Conservation (phyloP, 768 basidiomycete genomes). For the Suillus paluster region DNA sequence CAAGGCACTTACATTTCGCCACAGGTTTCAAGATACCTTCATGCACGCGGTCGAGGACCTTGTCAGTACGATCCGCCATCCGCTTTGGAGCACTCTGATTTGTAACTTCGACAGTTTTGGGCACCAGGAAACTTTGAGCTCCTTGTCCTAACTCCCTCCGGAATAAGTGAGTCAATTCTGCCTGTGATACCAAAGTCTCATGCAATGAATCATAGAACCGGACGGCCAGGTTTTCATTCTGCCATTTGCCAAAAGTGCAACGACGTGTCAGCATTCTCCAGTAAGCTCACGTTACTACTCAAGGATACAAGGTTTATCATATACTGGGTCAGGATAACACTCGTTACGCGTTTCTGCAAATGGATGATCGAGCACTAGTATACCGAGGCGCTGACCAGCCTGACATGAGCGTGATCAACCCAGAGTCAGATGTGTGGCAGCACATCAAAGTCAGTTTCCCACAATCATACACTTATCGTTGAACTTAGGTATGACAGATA, state of each 20-base stretch:
- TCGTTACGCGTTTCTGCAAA: slow-evolving; percentile 91
- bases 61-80: slow-evolving; percentile 47
- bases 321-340: slow-evolving; percentile 80
- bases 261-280: slow-evolving; percentile 89
- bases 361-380: slow-evolving; percentile 92
- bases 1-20: slow-evolving; percentile 27
- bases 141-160: slow-evolving; percentile 66
- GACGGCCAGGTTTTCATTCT: slow-evolving; percentile 81
- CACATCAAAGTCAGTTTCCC: slow-evolving; percentile 74
- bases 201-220: slow-evolving; percentile 42
- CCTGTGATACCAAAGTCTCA: slow-evolving; percentile 1
- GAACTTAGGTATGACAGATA: slow-evolving; percentile 54
- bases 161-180: slow-evolving; percentile 47
- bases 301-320: slow-evolving; percentile 1
- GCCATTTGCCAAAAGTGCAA: slow-evolving; percentile 95
- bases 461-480: slow-evolving; percentile 2
- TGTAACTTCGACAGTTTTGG: slow-evolving; percentile 72
- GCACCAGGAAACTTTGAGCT: slow-evolving; percentile 91
- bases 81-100: slow-evolving; percentile 6
- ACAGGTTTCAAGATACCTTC: slow-evolving; percentile 77
- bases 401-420: slow-evolving; percentile 97
- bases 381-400: slow-evolving; percentile 98
- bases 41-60: slow-evolving; percentile 79
- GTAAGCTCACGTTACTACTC: slow-evolving; percentile 47
- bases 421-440: slow-evolving; percentile 98